Conservation (phyloP, 176 grass and related monocot species). For the Aegilops longissima region DNA sequence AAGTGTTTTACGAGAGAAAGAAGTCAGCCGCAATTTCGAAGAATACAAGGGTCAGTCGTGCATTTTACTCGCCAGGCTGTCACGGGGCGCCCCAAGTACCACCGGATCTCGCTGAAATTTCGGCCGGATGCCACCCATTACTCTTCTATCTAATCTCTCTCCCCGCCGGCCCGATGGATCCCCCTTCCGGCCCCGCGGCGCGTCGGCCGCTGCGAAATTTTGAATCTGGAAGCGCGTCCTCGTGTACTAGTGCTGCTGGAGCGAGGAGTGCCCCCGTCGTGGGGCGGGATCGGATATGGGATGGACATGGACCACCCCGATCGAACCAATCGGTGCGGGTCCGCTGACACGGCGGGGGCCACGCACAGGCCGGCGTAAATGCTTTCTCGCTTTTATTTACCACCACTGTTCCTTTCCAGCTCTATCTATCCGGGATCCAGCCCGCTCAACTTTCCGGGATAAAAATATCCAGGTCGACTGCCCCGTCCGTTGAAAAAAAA, state of each 20-base stretch:
- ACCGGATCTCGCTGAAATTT: conserved; percentile 17
- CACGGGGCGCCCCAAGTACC: neutral
- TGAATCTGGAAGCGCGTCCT: conserved; percentile 28
- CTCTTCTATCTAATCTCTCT: too few relatives aligned
- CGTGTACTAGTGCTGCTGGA: too few relatives aligned
- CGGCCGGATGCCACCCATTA: neutral
- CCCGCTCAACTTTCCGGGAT: too few relatives aligned
- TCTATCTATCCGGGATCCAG: neutral
- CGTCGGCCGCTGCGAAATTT: neutral
- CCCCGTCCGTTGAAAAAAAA: too few relatives aligned
- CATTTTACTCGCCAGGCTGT: neutral
- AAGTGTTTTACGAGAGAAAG: too few relatives aligned
- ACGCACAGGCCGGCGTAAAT: too few relatives aligned
- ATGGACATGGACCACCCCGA: neutral
- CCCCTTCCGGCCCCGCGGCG: neutral
- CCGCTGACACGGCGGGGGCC: too few relatives aligned
- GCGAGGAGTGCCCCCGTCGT: neutral
- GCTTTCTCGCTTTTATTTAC: neutral
- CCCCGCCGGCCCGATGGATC: too few relatives aligned
- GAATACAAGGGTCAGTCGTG: neutral
- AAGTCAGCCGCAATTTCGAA: neutral
- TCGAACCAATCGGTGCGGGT: too few relatives aligned
- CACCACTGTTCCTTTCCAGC: neutral
- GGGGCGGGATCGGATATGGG: neutral
- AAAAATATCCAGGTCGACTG: too few relatives aligned